A percentile compares a stretch with the other conserved stretches of the same genome.
Evolutionary conservation across 2,329 filamentous ascomycete species (phyloP).

Genomic region (Alternaria sp.): DNA sequence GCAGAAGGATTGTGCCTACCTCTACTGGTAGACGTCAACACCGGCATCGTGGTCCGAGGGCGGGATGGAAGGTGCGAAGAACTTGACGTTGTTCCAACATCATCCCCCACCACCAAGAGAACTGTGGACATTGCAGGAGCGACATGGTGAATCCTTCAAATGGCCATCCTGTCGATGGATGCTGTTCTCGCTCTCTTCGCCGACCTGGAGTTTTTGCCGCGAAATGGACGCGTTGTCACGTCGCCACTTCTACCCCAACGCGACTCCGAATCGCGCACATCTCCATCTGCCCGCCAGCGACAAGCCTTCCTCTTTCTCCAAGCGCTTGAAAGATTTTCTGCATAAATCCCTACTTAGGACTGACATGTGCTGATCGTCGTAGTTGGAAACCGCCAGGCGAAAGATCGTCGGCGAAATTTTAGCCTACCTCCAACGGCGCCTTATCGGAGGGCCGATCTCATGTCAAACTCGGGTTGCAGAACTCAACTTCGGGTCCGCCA

Average conservation of each 20-base stretch:
- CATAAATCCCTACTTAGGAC: conserved; percentile 9
- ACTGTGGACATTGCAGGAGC: conserved; percentile 16
- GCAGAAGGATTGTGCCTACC: background rate
- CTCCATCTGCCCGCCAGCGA: conserved; percentile 9
- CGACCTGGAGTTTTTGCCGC: conserved; percentile 10
- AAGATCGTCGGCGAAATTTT: conserved; percentile 16
- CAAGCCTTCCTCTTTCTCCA: conserved; percentile 9
- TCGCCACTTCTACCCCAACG: conserved; percentile 10
- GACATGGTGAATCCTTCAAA: conserved; percentile 5
- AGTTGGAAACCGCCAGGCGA: conserved; percentile 20
- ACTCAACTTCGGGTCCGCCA: conserved; percentile 18
- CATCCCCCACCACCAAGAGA: background rate
- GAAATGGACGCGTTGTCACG: conserved; percentile 14
- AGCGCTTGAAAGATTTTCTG: conserved; percentile 9
- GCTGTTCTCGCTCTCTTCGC: conserved; percentile 8
- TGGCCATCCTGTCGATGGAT: conserved; percentile 5
- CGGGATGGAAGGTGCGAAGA: conserved; percentile 1
- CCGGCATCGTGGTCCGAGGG: background rate
- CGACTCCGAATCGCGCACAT: conserved; percentile 7
- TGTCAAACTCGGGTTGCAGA: conserved; percentile 13
- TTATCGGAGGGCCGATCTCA: conserved; percentile 23
- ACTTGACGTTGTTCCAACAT: background rate
- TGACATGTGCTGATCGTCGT: conserved; percentile 22
- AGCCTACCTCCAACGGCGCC: conserved; percentile 26
- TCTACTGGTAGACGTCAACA: background rate